Evolutionary conservation across 2,329 filamentous ascomycete genomes (phyloP).

Genomic region (Passalora sequoiae): DNA sequence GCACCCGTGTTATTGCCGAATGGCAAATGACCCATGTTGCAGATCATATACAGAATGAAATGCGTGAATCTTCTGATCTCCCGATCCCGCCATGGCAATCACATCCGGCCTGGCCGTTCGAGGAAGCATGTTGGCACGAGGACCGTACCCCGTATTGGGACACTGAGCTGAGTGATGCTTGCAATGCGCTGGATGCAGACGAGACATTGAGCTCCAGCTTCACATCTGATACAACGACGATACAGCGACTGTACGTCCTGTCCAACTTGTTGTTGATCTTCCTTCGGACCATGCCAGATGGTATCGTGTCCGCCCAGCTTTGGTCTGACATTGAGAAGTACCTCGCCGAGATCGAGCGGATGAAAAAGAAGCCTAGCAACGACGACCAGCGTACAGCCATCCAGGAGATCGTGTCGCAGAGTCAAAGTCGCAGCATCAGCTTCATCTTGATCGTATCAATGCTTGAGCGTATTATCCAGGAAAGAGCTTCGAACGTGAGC

Average conservation of each 20-base stretch:
- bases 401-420: slow-evolving; percentile 67
- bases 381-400: slow-evolving; percentile 58
- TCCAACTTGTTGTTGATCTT: slow-evolving; percentile 69
- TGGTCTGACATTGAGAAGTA: slow-evolving; percentile 66
- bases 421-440: slow-evolving; percentile 76
- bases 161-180: slow-evolving; percentile 41
- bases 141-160: slow-evolving; percentile 38
- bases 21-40: slow-evolving; percentile 52
- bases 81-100: slow-evolving; percentile 49
- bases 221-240: slow-evolving; percentile 55
- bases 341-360: slow-evolving; percentile 47
- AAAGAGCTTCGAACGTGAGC: slow-evolving; percentile 23
- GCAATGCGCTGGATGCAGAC: slow-evolving; percentile 70
- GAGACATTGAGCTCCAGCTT: slow-evolving; percentile 57
- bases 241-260: slow-evolving; percentile 69
- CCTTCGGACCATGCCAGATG: slow-evolving; percentile 68
- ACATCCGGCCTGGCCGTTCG: slow-evolving; percentile 57
- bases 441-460: slow-evolving; percentile 84
- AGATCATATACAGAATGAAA: slow-evolving; percentile 13
- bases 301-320: slow-evolving; percentile 64
- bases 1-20: slow-evolving; percentile 55
- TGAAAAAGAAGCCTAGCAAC: slow-evolving; percentile 39
- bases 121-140: slow-evolving; percentile 46
- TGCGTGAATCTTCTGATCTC: slow-evolving; percentile 7
- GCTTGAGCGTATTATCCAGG: slow-evolving; percentile 56